Percentiles rank a stretch among this genome's conserved stretches.
Evolutionary conservation across 2,329 filamentous ascomycete species (phyloP).

Genomic region (Didymellaceae sp.): DNA sequence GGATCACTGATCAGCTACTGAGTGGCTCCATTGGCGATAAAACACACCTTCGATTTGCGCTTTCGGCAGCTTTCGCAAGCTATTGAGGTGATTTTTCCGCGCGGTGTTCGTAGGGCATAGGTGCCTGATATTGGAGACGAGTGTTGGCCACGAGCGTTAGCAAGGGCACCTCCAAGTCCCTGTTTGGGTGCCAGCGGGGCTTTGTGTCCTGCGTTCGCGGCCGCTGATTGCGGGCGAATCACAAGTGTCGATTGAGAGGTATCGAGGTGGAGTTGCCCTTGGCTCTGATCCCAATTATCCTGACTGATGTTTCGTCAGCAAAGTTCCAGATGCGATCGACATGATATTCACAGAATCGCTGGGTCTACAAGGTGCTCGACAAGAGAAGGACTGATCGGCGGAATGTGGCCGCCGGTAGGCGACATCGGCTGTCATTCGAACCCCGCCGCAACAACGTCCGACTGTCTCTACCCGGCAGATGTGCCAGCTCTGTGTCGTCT

Average conservation of each 20-base stretch:
- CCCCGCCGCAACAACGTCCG: constrained; percentile 20
- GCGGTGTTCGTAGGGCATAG: constrained; percentile 45
- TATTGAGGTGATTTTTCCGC: constrained; percentile 50
- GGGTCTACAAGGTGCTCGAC: constrained; percentile 14
- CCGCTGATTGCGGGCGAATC: constrained; percentile 38
- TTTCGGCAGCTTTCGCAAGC: constrained; percentile 50
- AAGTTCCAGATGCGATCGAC: constrained; percentile 10
- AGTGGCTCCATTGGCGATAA: background rate
- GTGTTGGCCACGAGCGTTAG: constrained; percentile 40
- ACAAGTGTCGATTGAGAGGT: constrained; percentile 36
- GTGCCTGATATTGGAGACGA: constrained; percentile 47
- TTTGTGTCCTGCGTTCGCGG: constrained; percentile 37
- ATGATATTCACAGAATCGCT: constrained; percentile 16
- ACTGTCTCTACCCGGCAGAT: constrained; percentile 2
- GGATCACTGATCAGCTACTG: constrained; percentile 16
- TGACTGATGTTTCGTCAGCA: constrained; percentile 40
- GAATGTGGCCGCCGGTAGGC: constrained; percentile 23
- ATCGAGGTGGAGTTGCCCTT: constrained; percentile 40
- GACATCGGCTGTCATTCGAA: constrained; percentile 26
- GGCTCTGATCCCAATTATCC: constrained; percentile 42
- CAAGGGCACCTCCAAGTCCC: constrained; percentile 40
- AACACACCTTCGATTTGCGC: constrained; percentile 47
- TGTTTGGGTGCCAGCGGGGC: constrained; percentile 48
- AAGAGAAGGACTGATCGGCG: constrained; percentile 19
- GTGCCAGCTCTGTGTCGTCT: constrained; percentile 1